Percentiles rank a stretch among this genome's conserved stretches.
Conservation (phyloP, 2,329 filamentous ascomycete species). For the Ophiocordyceps camponoti-rufipedis region DNA sequence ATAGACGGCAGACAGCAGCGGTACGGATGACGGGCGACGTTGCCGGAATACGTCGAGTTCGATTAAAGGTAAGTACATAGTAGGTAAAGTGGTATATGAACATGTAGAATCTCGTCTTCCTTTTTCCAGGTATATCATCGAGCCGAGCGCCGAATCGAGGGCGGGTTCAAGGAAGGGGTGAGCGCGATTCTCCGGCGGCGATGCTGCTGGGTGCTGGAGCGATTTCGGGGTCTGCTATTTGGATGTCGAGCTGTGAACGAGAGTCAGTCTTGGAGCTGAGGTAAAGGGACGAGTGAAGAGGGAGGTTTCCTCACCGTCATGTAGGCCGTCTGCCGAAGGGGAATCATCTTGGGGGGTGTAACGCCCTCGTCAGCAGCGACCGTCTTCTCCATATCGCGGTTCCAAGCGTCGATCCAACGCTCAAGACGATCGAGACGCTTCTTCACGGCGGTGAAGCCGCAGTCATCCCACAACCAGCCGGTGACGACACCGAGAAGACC, state of each 20-base stretch:
- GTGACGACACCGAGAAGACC: conserved; percentile 63
- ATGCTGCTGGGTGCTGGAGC: conserved; percentile 29
- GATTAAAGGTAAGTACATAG: not conserved
- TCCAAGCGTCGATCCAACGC: conserved; percentile 75
- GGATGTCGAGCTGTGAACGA: conserved; percentile 51
- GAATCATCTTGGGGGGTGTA: conserved; percentile 52
- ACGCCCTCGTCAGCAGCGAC: conserved; percentile 29
- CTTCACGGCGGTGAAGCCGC: conserved; percentile 64
- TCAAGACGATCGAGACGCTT: conserved; percentile 52
- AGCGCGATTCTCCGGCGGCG: conserved; percentile 17
- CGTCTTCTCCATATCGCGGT: conserved; percentile 46
- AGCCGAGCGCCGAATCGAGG: not conserved
- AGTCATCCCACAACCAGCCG: conserved; percentile 88
- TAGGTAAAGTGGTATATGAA: not conserved
- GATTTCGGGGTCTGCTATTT: conserved; percentile 64
- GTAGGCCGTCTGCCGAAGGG: conserved; percentile 69
- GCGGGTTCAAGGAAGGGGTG: not conserved
- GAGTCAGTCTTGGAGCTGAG: too few species aligned
- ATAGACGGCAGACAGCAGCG: too few species aligned
- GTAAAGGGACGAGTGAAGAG: not conserved
- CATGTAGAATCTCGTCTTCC: not conserved
- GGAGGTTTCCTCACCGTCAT: conserved; percentile 43
- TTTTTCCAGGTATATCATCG: not conserved
- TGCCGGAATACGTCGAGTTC: too few species aligned
- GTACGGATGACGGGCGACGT: too few species aligned